phyloP scores from a whole-genome alignment of 345 rosid species.

The Populus alba region DNA sequence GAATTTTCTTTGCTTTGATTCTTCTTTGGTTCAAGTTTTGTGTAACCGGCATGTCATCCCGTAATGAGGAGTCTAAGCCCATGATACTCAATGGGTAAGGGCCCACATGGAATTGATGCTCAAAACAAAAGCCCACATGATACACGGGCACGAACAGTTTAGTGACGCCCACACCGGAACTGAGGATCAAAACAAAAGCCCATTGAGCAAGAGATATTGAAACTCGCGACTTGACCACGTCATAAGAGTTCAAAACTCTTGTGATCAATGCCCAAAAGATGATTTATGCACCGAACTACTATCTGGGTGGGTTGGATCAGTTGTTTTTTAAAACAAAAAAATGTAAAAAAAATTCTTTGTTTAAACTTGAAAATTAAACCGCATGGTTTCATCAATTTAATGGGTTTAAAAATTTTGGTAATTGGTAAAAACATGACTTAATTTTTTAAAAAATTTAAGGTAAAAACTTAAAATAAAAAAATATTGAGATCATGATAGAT shows the following conservation, averaged over 20 bases:
- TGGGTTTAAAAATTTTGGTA: no score
- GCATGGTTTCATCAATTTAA: accelerated
- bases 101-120: not conserved
- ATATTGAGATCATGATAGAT: no score
- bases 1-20: not conserved
- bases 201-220: not conserved
- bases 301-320: no score
- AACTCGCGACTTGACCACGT: no score
- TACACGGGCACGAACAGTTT: not conserved
- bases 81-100: not conserved
- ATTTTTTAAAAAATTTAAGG: no score
- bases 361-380: no score
- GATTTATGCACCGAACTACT: no score
- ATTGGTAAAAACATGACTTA: accelerated
- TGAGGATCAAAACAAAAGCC: not conserved
- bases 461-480: no score
- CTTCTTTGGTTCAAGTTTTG: not conserved
- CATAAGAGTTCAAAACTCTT: no score
- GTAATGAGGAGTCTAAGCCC: not conserved
- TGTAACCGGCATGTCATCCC: not conserved
- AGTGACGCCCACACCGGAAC: not conserved
- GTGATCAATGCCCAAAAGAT: no score
- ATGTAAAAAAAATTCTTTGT: no score
- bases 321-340: no score
- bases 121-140: not conserved